Evolutionary conservation across 2,329 filamentous ascomycete species (phyloP).

Genomic region (Fusarium musae): DNA sequence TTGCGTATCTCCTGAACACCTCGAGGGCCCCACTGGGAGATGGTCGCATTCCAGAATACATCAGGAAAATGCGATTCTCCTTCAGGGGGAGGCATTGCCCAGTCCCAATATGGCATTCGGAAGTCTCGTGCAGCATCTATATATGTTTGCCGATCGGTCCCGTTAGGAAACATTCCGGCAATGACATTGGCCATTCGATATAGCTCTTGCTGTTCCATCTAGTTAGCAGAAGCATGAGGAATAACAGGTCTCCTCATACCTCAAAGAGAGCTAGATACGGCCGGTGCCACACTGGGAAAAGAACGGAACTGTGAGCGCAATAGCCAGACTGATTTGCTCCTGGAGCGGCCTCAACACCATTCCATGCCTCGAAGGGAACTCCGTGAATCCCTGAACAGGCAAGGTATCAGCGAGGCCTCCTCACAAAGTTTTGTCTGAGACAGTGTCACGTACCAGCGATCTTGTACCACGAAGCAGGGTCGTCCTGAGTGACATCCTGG

Average conservation of each 20-base stretch:
- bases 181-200: constrained; percentile 54
- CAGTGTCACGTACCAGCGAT: constrained; percentile 69
- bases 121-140: constrained; percentile 61
- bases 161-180: constrained; percentile 60
- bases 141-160: constrained; percentile 60
- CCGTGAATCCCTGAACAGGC: constrained; percentile 77
- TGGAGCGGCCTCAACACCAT: constrained; percentile 59
- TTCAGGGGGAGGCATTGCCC: constrained; percentile 61
- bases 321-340: constrained; percentile 73
- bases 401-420: constrained; percentile 12
- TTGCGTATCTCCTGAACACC: constrained; percentile 68
- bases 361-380: constrained; percentile 70
- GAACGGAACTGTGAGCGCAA: constrained; percentile 78
- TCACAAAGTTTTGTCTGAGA: not conserved
- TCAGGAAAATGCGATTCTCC: constrained; percentile 61
- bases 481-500: constrained; percentile 72
- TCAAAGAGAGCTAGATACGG: constrained; percentile 76
- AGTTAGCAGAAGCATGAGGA: constrained; percentile 27
- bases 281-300: constrained; percentile 87
- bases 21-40: constrained; percentile 66
- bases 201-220: constrained; percentile 50
- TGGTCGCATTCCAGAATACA: constrained; percentile 58
- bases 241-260: constrained; percentile 47
- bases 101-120: constrained; percentile 70
- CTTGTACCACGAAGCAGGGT: constrained; percentile 79